These are phyloP conservation scores for Microdochium nivale DNA, from an alignment of 2,329 filamentous ascomycete genomes.

Conservation along the genomic window DNA sequence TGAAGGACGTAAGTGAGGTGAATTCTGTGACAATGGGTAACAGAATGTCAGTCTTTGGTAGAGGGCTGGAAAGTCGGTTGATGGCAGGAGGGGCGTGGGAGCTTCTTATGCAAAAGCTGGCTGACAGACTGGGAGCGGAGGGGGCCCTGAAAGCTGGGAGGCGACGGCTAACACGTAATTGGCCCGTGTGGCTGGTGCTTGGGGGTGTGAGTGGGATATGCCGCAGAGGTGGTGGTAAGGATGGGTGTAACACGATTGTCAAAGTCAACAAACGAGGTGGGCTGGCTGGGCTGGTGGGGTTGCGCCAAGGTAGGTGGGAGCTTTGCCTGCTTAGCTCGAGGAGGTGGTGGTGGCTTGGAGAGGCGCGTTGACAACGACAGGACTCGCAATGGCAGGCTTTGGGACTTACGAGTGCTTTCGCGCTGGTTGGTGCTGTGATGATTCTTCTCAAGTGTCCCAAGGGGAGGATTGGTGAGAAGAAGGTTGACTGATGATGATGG, in stretches of 20 bases:
- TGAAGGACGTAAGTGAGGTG: slow-evolving; percentile 24
- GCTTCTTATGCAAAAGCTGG: slow-evolving; percentile 1
- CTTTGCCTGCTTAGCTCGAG: not conserved
- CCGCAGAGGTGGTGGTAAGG: not conserved
- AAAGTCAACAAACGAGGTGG: slow-evolving; percentile 1
- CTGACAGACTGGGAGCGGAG: not conserved
- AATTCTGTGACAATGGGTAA: not conserved
- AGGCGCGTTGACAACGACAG: not conserved
- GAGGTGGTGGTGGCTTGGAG: not conserved
- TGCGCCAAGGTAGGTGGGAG: not conserved
- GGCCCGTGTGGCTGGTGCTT: not conserved
- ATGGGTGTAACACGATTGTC: not conserved
- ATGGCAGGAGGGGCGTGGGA: not conserved
- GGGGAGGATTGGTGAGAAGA: not conserved
- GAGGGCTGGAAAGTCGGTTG: not conserved
- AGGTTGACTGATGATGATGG: not conserved
- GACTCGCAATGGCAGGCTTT: not conserved
- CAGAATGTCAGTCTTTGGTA: not conserved
- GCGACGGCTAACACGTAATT: not conserved
- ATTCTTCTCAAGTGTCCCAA: not conserved
- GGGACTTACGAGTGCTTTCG: not conserved
- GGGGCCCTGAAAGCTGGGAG: not conserved
- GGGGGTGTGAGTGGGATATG: not conserved
- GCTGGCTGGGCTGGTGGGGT: not conserved
- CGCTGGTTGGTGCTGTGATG: not conserved